Evolutionary conservation across 1,139 yeast genomes (phyloP).

Genomic region (Wickerhamomyces sp.): DNA sequence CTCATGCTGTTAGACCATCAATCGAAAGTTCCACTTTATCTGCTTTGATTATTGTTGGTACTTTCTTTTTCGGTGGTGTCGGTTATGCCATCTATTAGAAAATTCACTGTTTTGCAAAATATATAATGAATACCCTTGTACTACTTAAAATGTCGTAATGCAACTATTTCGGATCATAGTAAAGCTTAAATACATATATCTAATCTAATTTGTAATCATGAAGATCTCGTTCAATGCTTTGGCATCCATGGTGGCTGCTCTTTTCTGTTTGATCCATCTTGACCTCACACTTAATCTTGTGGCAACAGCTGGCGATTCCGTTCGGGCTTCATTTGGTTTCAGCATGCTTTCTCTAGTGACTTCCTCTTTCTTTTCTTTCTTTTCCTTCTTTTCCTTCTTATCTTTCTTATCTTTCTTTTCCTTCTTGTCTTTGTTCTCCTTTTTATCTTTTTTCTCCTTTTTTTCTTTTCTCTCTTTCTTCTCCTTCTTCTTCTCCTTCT

Average conservation of each 20-base stretch:
- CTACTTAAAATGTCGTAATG: too few relatives aligned
- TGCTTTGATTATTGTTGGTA: constrained; percentile 9
- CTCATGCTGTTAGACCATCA: constrained; percentile 16
- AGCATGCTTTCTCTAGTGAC: constrained; percentile 38
- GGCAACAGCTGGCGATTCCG: constrained; percentile 37
- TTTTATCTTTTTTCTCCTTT: constrained; percentile 27
- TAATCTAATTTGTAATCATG: constrained; percentile 57
- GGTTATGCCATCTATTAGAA: constrained; percentile 14
- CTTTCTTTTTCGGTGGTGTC: constrained; percentile 18
- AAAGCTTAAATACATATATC: neutral
- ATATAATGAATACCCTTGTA: neutral
- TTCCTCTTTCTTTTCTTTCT: constrained; percentile 23
- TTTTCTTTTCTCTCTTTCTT: constrained; percentile 31
- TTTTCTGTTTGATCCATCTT: constrained; percentile 80
- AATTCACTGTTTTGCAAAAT: too few relatives aligned
- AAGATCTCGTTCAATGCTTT: constrained; percentile 88
- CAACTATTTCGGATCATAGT: too few relatives aligned
- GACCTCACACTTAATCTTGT: constrained; percentile 78
- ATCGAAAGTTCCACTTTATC: constrained; percentile 22
- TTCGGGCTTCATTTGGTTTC: constrained; percentile 30
- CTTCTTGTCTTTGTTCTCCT: constrained; percentile 20
- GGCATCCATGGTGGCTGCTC: constrained; percentile 86
- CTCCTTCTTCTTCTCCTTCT: constrained; percentile 14
- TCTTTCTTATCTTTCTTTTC: constrained; percentile 23
- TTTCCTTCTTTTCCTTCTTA: constrained; percentile 21